phyloP scores from a whole-genome alignment of 768 basidiomycete species.

The Kwoniella botswanensis region DNA sequence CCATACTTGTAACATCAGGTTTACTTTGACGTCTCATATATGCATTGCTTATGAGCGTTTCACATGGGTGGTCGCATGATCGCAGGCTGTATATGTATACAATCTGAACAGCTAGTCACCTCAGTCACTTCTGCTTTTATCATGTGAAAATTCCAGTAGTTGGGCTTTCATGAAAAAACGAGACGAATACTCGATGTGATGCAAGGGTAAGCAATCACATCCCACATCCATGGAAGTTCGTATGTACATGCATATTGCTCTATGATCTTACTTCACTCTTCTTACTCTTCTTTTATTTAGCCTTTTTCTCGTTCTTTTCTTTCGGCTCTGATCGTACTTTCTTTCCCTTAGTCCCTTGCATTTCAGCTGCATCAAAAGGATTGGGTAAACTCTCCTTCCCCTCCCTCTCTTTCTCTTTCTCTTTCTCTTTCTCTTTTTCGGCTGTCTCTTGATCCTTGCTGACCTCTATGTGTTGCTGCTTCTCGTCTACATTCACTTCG shows the following conservation, averaged over 20 bases:
- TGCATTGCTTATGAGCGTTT: constrained; percentile 5
- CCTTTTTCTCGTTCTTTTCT: not conserved
- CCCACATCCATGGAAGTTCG: not conserved
- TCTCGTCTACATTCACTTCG: too few relatives aligned
- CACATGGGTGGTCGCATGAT: not conserved
- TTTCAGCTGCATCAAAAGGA: constrained; percentile 2
- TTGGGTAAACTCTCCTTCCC: not conserved
- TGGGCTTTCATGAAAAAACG: too few relatives aligned
- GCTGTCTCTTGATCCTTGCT: not conserved
- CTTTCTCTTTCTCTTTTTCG: not conserved
- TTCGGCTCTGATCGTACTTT: not conserved
- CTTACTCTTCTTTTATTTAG: not conserved
- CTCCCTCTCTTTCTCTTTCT: not conserved
- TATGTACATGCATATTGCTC: not conserved
- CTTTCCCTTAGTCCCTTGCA: not conserved
- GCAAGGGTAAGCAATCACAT: too few relatives aligned
- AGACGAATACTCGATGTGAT: too few relatives aligned
- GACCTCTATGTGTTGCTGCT: too few relatives aligned
- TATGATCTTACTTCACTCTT: not conserved
- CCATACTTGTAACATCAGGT: constrained; percentile 3
- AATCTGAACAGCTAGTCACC: not conserved
- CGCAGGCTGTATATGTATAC: not conserved
- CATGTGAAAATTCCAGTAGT: too few relatives aligned
- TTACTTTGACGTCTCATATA: not conserved
- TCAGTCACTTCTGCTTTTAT: not conserved